phyloP scores from a whole-genome alignment of 345 rosid genomes.

The Stellera chamaejasme region DNA sequence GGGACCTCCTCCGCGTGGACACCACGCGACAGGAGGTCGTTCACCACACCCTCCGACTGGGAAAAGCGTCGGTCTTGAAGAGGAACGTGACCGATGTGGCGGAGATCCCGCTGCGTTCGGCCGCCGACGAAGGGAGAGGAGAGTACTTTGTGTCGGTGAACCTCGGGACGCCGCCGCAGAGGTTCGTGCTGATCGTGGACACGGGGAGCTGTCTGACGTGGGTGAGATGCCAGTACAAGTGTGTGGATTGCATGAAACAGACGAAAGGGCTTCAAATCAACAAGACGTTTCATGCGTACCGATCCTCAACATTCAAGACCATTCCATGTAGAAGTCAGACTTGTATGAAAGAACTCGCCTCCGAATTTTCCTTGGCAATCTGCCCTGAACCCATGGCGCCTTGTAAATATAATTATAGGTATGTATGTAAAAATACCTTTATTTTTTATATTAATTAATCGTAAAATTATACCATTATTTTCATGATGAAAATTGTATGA shows the following conservation, averaged over 20 bases:
- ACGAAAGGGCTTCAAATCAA: not conserved
- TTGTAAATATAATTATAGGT: constrained; percentile 22
- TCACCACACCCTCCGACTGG: not conserved
- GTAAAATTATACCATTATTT: not conserved
- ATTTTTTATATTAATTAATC: not conserved
- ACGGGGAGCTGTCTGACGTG: constrained; percentile 25
- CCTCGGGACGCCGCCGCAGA: constrained; percentile 24
- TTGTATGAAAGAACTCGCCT: constrained; percentile 9
- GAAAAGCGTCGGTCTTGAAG: not conserved
- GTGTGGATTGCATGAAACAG: constrained; percentile 1
- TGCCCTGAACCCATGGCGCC: constrained; percentile 16
- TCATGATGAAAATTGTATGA: no score
- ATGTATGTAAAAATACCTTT: not conserved
- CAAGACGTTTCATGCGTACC: constrained; percentile 8
- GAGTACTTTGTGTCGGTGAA: constrained; percentile 24
- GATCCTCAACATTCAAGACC: constrained; percentile 15
- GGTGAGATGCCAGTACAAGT: constrained; percentile 16
- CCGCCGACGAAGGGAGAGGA: constrained; percentile 11
- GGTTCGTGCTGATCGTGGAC: constrained; percentile 18
- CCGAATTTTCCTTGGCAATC: not conserved
- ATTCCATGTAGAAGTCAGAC: constrained; percentile 15
- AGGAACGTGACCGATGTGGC: not conserved
- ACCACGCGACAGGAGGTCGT: constrained; percentile 6
- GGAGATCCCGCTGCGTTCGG: constrained; percentile 18
- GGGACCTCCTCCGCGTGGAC: constrained; percentile 10